Evolutionary conservation across 257 asterid genomes (phyloP).

Genomic region (Schizonepeta tenuifolia): DNA sequence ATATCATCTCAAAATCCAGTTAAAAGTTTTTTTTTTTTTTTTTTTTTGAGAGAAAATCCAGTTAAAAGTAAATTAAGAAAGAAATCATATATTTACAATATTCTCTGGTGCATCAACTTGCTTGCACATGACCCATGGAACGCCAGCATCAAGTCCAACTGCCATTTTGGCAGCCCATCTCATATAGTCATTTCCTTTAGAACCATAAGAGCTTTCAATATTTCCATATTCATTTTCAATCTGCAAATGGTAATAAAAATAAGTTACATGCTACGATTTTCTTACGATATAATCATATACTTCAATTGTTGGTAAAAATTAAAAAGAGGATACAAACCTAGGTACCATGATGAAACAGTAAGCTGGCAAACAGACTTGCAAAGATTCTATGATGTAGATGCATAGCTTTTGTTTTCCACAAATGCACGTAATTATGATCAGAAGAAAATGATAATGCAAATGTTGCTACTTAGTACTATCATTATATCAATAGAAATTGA

Average conservation of each 20-base stretch:
- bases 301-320: background rate
- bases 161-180: slow-evolving; percentile 98
- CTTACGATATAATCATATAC: slow-evolving; percentile 9
- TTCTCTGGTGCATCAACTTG: slow-evolving; percentile 94
- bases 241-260: slow-evolving; percentile 47
- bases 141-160: slow-evolving; percentile 86
- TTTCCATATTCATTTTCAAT: slow-evolving; percentile 97
- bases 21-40: too few species aligned
- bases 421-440: background rate
- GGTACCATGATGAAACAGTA: background rate
- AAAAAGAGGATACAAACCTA: background rate
- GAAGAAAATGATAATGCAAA: background rate
- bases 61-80: slow-evolving; percentile 26
- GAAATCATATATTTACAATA: slow-evolving; percentile 57
- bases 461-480: background rate
- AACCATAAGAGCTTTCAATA: slow-evolving; percentile 75
- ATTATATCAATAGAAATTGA: background rate
- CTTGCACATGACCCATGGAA: slow-evolving; percentile 98
- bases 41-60: too few species aligned
- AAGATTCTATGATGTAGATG: slow-evolving; percentile 11
- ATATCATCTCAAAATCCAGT: slow-evolving; percentile 18
- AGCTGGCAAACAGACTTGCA: background rate
- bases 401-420: background rate
- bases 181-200: slow-evolving; percentile 71
- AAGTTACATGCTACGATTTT: slow-evolving; percentile 16